phyloP scores from a whole-genome alignment of 2,329 filamentous ascomycete genomes.

The Fusarium armeniacum region DNA sequence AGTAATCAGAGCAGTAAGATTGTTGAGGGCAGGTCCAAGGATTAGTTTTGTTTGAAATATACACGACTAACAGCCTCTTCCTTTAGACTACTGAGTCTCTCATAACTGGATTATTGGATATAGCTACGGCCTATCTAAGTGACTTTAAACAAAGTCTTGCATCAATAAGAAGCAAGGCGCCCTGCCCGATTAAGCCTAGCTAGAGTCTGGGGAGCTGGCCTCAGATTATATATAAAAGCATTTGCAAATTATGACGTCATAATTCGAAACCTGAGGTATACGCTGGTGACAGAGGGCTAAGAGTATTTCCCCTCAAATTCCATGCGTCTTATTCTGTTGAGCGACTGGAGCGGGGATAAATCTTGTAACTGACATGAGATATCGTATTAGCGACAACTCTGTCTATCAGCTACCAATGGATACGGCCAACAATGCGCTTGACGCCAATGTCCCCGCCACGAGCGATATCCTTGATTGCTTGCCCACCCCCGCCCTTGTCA shows the following conservation, averaged over 20 bases:
- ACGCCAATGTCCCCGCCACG: not conserved
- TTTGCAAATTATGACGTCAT: not conserved
- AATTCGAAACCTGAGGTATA: not conserved
- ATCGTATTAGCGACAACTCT: slow-evolving; percentile 14
- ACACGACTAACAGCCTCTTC: too few species aligned
- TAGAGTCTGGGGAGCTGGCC: too few species aligned
- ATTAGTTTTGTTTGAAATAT: too few species aligned
- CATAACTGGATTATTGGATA: too few species aligned
- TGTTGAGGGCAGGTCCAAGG: too few species aligned
- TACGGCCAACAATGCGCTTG: not conserved
- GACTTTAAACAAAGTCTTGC: too few species aligned
- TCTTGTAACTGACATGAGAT: not conserved
- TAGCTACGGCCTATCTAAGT: too few species aligned
- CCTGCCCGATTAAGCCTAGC: too few species aligned
- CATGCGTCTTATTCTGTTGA: not conserved
- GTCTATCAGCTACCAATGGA: not conserved
- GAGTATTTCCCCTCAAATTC: not conserved
- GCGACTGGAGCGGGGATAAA: not conserved
- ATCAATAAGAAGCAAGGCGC: too few species aligned
- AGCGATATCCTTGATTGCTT: slow-evolving; percentile 11
- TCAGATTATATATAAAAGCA: too few species aligned
- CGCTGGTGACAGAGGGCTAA: not conserved
- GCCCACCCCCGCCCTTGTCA: slow-evolving; percentile 15
- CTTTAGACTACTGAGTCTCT: too few species aligned
- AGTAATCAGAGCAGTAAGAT: too few species aligned